These are phyloP conservation scores for Zymoseptoria tritici DNA, from an alignment of 2,329 filamentous ascomycete genomes.

Conservation along the genomic window DNA sequence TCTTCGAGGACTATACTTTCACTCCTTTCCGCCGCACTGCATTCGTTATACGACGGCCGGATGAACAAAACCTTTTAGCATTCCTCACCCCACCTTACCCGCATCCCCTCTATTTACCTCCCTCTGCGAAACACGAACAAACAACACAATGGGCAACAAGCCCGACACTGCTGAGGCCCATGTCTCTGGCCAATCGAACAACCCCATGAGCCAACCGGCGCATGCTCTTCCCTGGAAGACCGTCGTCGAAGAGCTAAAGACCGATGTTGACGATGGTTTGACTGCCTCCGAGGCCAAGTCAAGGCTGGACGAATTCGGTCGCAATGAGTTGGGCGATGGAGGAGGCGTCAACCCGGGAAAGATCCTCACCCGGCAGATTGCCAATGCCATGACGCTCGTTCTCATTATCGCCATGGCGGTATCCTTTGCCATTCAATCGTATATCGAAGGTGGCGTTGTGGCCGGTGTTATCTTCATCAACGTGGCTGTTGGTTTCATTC, in stretches of 20 bases:
- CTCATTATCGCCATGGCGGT: slow-evolving; percentile 42
- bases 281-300: slow-evolving; percentile 54
- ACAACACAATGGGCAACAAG: background rate
- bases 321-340: slow-evolving; percentile 65
- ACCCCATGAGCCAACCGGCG: slow-evolving; percentile 52
- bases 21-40: background rate
- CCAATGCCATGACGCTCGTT: slow-evolving; percentile 51
- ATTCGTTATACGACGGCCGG: background rate
- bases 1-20: background rate
- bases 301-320: slow-evolving; percentile 53
- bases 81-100: background rate
- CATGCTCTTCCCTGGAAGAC: slow-evolving; percentile 50
- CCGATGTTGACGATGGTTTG: slow-evolving; percentile 60
- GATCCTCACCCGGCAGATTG: slow-evolving; percentile 62
- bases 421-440: slow-evolving; percentile 39
- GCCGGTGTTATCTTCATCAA: slow-evolving; percentile 39
- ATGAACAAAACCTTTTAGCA: background rate
- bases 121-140: background rate
- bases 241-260: slow-evolving; percentile 50
- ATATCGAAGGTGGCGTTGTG: slow-evolving; percentile 43
- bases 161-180: background rate
- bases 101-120: background rate
- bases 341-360: slow-evolving; percentile 62
- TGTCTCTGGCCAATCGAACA: slow-evolving; percentile 27
- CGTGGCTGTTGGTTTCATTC: slow-evolving; percentile 38